A percentile compares a stretch with the other conserved stretches of the same genome.
Conservation (phyloP, 768 basidiomycete genomes). For the Exsudoporus frostii region DNA sequence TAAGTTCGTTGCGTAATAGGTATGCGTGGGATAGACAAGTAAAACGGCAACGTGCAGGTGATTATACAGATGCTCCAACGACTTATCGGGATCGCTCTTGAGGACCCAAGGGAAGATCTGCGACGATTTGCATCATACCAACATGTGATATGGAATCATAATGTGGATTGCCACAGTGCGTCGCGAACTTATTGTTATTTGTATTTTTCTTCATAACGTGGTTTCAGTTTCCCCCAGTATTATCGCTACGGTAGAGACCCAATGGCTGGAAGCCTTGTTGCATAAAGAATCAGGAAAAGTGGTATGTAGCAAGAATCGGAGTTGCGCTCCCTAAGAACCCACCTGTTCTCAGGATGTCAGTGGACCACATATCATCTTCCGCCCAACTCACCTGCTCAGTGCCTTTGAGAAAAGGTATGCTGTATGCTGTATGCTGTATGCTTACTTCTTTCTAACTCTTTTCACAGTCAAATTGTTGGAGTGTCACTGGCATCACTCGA, state of each 20-base stretch:
- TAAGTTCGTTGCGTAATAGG: slow-evolving; percentile 7
- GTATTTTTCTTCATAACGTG: neutral
- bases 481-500: slow-evolving; percentile 40
- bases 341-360: slow-evolving; percentile 17
- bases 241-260: slow-evolving; percentile 36
- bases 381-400: slow-evolving; percentile 39
- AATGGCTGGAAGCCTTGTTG: slow-evolving; percentile 57
- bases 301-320: slow-evolving; percentile 6
- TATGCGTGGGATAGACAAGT: neutral
- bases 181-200: neutral
- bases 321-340: neutral
- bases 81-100: slow-evolving; percentile 40
- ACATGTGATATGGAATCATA: slow-evolving; percentile 51
- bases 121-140: slow-evolving; percentile 50
- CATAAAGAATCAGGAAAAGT: slow-evolving; percentile 6
- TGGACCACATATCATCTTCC: slow-evolving; percentile 44
- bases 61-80: slow-evolving; percentile 26
- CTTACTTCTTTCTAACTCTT: neutral
- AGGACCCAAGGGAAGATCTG: slow-evolving; percentile 36
- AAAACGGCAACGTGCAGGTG: slow-evolving; percentile 10
- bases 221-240: slow-evolving; percentile 33
- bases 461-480: slow-evolving; percentile 39
- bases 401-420: slow-evolving; percentile 43
- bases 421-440: neutral
- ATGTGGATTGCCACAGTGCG: slow-evolving; percentile 42